Percentiles rank a stretch among this genome's conserved stretches.
These are phyloP conservation scores for Cyclotella cryptica DNA, from an alignment of 108 stramenopile species.

Conservation along the genomic window DNA sequence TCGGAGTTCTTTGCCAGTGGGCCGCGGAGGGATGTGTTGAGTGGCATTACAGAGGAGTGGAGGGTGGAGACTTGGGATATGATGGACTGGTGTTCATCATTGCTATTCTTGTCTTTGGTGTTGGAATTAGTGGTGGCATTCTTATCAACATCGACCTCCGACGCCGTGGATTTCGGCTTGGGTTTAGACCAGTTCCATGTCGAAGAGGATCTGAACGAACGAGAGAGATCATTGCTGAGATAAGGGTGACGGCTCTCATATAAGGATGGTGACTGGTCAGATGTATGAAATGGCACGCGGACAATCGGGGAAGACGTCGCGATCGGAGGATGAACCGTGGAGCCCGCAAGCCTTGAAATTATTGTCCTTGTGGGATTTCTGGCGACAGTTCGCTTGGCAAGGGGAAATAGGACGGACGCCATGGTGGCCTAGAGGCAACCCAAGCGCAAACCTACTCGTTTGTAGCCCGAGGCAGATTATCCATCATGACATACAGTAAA, in stretches of 20 bases:
- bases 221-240: background rate
- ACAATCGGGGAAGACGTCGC: too few relatives aligned
- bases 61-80: constrained; percentile 25
- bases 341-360: too few relatives aligned
- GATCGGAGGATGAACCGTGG: too few relatives aligned
- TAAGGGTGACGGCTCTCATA: background rate
- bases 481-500: too few relatives aligned
- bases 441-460: too few relatives aligned
- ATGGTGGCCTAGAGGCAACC: background rate
- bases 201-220: constrained; percentile 22
- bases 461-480: too few relatives aligned
- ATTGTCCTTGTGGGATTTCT: background rate
- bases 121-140: constrained; percentile 1
- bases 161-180: constrained; percentile 10
- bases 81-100: constrained; percentile 17
- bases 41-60: constrained; percentile 75
- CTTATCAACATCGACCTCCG: background rate
- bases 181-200: constrained; percentile 55
- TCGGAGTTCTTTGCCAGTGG: constrained; percentile 69
- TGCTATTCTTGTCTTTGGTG: background rate
- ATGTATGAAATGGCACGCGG: background rate
- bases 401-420: constrained; percentile 1
- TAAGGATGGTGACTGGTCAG: background rate
- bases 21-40: constrained; percentile 61
- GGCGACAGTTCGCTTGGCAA: background rate